Percentiles rank a stretch among this genome's conserved stretches.
Conservation (phyloP, 805 yeast genomes). For the Lachancea nothofagi region DNA sequence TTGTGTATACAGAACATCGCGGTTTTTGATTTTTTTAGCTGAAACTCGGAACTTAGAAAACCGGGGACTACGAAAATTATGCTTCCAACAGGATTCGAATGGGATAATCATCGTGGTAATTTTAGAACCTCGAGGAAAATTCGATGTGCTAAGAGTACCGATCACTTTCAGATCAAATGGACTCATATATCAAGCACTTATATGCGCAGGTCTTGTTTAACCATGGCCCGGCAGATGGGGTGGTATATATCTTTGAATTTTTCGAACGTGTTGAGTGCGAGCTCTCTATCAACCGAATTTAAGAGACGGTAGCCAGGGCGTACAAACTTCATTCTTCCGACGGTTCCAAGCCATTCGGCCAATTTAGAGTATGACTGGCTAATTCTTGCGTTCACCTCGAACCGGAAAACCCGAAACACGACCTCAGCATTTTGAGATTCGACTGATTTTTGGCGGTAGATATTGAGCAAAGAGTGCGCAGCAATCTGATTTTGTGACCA, state of each 20-base stretch:
- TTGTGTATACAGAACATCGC: no score
- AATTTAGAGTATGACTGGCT: conserved; percentile 43
- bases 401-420: conserved; percentile 66
- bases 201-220: conserved; percentile 70
- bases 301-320: conserved; percentile 76
- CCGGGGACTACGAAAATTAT: no score
- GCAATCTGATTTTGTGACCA: conserved; percentile 34
- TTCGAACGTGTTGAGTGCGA: conserved; percentile 62
- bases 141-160: no score
- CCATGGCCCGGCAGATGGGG: conserved; percentile 78
- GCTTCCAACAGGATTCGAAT: no score
- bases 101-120: no score
- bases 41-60: no score
- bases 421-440: conserved; percentile 73
- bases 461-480: conserved; percentile 32
- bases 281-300: conserved; percentile 53
- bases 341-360: conserved; percentile 83
- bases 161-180: no score
- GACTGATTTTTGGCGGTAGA: conserved; percentile 41
- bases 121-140: no score
- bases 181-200: no score
- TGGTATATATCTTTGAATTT: conserved; percentile 60
- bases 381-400: conserved; percentile 54
- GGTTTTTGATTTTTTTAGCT: no score
- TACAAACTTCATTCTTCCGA: conserved; percentile 92